These are phyloP conservation scores for Podospora pseudopauciseta DNA, from an alignment of 495 filamentous ascomycete genomes.

Conservation along the genomic window DNA sequence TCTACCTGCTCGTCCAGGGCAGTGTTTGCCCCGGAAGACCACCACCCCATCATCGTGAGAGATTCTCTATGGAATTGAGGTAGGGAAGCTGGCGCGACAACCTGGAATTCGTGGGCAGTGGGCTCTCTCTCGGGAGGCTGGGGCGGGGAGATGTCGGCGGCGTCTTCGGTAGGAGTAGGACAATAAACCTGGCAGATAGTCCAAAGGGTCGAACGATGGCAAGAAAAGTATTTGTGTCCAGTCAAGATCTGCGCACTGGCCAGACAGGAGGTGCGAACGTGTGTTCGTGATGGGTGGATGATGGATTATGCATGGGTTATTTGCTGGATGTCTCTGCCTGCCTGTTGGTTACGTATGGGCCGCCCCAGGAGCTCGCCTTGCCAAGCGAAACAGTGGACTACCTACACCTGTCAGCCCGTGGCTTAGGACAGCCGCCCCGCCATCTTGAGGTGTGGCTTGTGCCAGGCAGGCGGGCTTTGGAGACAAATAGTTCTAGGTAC, in stretches of 20 bases:
- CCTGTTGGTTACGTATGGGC: slow-evolving; percentile 29
- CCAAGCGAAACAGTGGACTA: slow-evolving; percentile 13
- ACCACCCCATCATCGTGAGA: slow-evolving; percentile 79
- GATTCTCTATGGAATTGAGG: background rate
- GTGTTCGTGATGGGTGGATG: slow-evolving; percentile 15
- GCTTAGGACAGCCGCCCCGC: background rate
- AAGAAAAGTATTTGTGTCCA: background rate
- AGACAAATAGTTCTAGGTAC: no score
- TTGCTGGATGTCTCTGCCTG: slow-evolving; percentile 19
- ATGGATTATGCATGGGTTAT: slow-evolving; percentile 3
- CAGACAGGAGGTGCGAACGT: background rate
- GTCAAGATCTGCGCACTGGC: background rate
- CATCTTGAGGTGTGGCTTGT: background rate
- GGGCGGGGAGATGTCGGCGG: background rate
- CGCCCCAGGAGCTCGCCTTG: slow-evolving; percentile 19
- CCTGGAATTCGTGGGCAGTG: background rate
- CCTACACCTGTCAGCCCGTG: background rate
- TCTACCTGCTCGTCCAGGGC: slow-evolving; percentile 96
- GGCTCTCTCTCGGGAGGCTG: background rate
- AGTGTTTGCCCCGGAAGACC: slow-evolving; percentile 68
- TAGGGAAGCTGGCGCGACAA: background rate
- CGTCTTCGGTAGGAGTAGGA: background rate
- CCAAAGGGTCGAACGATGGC: background rate
- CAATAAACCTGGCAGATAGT: background rate
- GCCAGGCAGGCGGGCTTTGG: no score